Evolutionary conservation across 2,329 filamentous ascomycete species (phyloP), one percentile per base, ranked within the genome.

Genomic region (Paraphoma sp.): DNA sequence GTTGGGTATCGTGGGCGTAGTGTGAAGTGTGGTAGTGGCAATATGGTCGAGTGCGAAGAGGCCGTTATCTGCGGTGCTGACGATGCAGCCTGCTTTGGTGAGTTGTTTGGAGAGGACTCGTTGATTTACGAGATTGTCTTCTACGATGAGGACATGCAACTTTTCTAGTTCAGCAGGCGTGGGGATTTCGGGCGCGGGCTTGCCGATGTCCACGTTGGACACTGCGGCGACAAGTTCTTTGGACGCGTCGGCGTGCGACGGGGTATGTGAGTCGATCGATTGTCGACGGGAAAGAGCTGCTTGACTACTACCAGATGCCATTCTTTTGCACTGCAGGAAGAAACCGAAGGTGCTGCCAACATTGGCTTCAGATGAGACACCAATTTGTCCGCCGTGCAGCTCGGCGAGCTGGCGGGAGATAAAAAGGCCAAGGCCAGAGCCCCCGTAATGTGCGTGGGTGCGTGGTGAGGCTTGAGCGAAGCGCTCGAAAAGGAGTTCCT

Each of bases 41-140:
- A 76, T 59, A 10, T 69, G 57, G 3, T 64, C 47, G 12, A 77
- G 65, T 5, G 71, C 70, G 29, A 70, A 62, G n/a, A 71, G 48
- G 8, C 75, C 75, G 36, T 77, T 70, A 38, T 74, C 70, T 14
- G 74, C 73, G 1, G 71, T 68, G 29, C 63, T 57, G 9, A 71
- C 61, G 3, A 57, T 55, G 45, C 68, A 75, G 14, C 75, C 74
- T 18, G 59, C 54, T 52, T 71, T 73, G 8, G 58, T 63, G 9
- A 77, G 68, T 47, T 76, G 73, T 50, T 72, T 69, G 14, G 64
- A 59, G 0, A 76, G 61, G 1, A 77, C 73, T 14, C 65, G 69
- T 56, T 77, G 74, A 47, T 77, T 77, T 18, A 77, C 66, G 6
- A 75, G 50, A 31, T 77, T 77, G 43, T 77, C 75, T 57, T 77